phyloP scores from a whole-genome alignment of 345 rosid species.

The Gossypium ekmanianum region DNA sequence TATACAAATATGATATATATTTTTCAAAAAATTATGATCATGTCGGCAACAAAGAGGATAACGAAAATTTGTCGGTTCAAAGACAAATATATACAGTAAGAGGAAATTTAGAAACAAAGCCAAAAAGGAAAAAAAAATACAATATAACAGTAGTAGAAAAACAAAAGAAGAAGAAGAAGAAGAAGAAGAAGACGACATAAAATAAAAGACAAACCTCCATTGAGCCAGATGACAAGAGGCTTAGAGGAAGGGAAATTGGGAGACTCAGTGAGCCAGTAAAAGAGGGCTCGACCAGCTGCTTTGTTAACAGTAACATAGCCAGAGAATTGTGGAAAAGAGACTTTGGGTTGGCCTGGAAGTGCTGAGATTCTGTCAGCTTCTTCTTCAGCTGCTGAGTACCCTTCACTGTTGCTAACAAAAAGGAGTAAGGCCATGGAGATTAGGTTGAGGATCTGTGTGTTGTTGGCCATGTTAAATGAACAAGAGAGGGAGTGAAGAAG shows the following conservation, averaged over 20 bases:
- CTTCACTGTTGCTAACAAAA: slow-evolving; percentile 3
- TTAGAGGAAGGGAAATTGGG: slow-evolving; percentile 44
- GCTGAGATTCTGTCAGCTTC: slow-evolving; percentile 66
- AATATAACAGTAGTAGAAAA: slow-evolving; percentile 35
- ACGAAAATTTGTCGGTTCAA: slow-evolving; percentile 6
- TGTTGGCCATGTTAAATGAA: slow-evolving; percentile 26
- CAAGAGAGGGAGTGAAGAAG: neutral
- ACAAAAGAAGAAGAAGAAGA: neutral
- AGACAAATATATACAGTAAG: neutral
- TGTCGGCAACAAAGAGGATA: slow-evolving; percentile 31
- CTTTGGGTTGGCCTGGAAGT: slow-evolving; percentile 94
- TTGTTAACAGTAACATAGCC: slow-evolving; percentile 79
- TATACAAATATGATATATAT: neutral
- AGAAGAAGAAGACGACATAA: too few relatives aligned
- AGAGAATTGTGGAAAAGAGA: slow-evolving; percentile 82
- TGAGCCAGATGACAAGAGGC: slow-evolving; percentile 92
- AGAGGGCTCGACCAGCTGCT: slow-evolving; percentile 74
- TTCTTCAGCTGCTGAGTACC: slow-evolving; percentile 33
- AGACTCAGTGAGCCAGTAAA: slow-evolving; percentile 95
- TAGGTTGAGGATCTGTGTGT: slow-evolving; percentile 22
- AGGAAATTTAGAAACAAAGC: neutral
- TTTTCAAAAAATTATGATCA: slow-evolving; percentile 7
- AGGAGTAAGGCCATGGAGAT: slow-evolving; percentile 25
- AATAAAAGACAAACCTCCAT: slow-evolving; percentile 57
- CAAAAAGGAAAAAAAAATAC: slow-evolving; percentile 10